Evolutionary conservation across 116 monocot species (phyloP).

Genomic region (Posidonia oceanica): DNA sequence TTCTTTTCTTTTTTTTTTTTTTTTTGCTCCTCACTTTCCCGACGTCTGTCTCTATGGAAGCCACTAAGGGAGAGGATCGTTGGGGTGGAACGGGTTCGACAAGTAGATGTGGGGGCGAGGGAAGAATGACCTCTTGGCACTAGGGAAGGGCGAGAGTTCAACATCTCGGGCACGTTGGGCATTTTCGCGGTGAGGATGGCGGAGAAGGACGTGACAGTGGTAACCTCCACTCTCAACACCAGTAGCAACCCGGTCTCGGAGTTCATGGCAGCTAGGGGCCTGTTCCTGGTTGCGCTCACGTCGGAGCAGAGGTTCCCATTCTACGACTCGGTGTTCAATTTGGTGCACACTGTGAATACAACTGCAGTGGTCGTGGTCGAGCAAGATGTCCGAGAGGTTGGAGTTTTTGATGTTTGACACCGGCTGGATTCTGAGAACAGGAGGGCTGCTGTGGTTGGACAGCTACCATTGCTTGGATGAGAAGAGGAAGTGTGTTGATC

Average conservation of each 20-base stretch:
- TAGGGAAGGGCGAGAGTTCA: too few relatives aligned
- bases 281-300: conserved; percentile 52
- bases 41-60: too few relatives aligned
- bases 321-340: conserved; percentile 71
- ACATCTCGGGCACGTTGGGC: conserved; percentile 46
- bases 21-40: too few relatives aligned
- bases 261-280: conserved; percentile 42
- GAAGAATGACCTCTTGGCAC: too few relatives aligned
- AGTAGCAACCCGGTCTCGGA: conserved; percentile 22
- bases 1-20: too few relatives aligned
- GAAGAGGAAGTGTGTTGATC: conserved; percentile 58
- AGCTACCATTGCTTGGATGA: conserved; percentile 62
- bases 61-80: too few relatives aligned
- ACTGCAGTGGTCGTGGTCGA: conserved; percentile 25
- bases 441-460: conserved; percentile 86
- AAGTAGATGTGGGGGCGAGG: too few relatives aligned
- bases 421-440: conserved; percentile 55
- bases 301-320: conserved; percentile 63
- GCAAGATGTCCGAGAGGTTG: conserved; percentile 34
- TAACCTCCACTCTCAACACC: conserved; percentile 35
- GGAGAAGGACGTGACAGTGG: conserved; percentile 60
- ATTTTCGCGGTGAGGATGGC: conserved; percentile 85
- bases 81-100: too few relatives aligned
- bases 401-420: conserved; percentile 93
- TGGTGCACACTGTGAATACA: conserved; percentile 54